Evolutionary conservation across 2,329 filamentous ascomycete species (phyloP).

Genomic region (Arthrobotrys sphaeroides): DNA sequence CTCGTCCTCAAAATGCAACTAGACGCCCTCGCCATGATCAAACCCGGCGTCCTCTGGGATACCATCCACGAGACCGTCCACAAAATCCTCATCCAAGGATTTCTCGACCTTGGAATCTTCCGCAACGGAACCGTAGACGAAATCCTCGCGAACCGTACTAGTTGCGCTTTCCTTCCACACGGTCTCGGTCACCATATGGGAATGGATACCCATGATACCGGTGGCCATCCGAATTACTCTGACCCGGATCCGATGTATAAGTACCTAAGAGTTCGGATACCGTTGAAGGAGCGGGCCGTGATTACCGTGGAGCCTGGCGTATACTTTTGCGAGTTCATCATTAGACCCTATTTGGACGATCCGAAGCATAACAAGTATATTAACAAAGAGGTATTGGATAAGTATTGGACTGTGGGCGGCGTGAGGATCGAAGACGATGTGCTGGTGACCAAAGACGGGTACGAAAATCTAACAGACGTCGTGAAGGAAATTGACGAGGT

Average conservation of each 20-base stretch:
- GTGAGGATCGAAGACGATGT: slow-evolving; percentile 65
- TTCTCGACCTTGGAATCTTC: slow-evolving; percentile 79
- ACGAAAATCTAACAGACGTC: slow-evolving; percentile 77
- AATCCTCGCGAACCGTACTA: slow-evolving; percentile 80
- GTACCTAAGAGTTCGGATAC: slow-evolving; percentile 82
- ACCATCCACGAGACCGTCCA: slow-evolving; percentile 83
- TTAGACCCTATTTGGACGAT: slow-evolving; percentile 79
- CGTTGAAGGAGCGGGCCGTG: slow-evolving; percentile 79
- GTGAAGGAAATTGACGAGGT: slow-evolving; percentile 74
- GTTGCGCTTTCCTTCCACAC: slow-evolving; percentile 89
- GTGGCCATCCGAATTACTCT: slow-evolving; percentile 76
- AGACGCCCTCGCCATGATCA: slow-evolving; percentile 76
- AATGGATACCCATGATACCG: slow-evolving; percentile 90
- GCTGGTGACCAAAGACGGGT: slow-evolving; percentile 71
- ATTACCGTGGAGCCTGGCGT: slow-evolving; percentile 95
- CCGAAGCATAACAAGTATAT: slow-evolving; percentile 79
- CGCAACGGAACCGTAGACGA: slow-evolving; percentile 72
- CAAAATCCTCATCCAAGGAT: slow-evolving; percentile 80
- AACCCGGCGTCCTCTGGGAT: slow-evolving; percentile 80
- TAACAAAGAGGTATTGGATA: slow-evolving; percentile 74
- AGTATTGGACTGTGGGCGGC: slow-evolving; percentile 84
- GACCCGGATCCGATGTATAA: slow-evolving; percentile 86
- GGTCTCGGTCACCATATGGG: slow-evolving; percentile 79
- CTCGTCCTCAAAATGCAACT: slow-evolving; percentile 88
- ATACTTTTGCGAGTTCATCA: slow-evolving; percentile 91